These are phyloP conservation scores for Coniochaeta hoffmannii DNA, from an alignment of 2,329 filamentous ascomycete species.

Conservation along the genomic window DNA sequence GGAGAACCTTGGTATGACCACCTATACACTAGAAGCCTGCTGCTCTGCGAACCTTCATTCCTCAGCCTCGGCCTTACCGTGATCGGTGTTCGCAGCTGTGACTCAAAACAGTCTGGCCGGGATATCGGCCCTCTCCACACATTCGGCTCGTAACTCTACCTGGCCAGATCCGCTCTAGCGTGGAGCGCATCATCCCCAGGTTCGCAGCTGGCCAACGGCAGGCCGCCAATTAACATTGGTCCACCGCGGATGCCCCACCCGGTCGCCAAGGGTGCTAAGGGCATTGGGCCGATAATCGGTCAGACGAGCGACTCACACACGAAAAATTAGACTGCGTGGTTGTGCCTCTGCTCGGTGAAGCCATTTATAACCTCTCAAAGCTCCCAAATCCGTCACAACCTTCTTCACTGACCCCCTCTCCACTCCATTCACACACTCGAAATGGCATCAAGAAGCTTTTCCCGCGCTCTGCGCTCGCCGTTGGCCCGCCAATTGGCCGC, in stretches of 20 bases:
- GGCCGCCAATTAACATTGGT: neutral
- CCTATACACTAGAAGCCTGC: neutral
- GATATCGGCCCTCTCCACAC: neutral
- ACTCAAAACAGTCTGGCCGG: neutral
- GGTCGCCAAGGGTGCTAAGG: neutral
- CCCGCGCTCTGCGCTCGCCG: conserved; percentile 57
- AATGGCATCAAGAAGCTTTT: conserved; percentile 75
- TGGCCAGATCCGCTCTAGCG: neutral
- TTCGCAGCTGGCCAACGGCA: neutral
- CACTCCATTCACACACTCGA: conserved; percentile 29
- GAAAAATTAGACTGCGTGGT: neutral
- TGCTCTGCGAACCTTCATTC: neutral
- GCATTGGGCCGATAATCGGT: neutral
- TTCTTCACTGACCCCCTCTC: conserved; percentile 20
- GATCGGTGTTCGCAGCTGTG: neutral
- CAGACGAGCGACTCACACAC: neutral
- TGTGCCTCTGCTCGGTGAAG: conserved; percentile 6
- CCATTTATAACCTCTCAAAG: neutral
- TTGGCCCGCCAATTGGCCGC: conserved; percentile 57
- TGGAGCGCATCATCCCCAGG: neutral
- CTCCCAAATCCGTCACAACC: neutral
- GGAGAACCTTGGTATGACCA: neutral
- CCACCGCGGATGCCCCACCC: neutral
- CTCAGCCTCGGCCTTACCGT: neutral
- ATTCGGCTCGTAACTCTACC: neutral